phyloP scores from a whole-genome alignment of 225 moss, liverwort and hornwort genomes.

The Sphagnum contortum region DNA sequence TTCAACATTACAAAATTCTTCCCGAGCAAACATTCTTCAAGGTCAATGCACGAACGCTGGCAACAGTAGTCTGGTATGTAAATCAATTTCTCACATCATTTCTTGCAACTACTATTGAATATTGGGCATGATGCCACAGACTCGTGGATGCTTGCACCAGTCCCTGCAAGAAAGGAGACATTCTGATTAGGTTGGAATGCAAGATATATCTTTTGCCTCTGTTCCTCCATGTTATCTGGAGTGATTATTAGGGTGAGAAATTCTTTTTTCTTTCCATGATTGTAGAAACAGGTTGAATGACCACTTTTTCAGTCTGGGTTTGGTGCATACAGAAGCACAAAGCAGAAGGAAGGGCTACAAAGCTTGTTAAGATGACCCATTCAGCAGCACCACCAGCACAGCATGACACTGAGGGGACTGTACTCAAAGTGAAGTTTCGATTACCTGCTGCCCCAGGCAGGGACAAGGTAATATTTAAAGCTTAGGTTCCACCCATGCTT shows the following conservation, averaged over 20 bases:
- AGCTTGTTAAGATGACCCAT: slow-evolving; percentile 73
- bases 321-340: slow-evolving; percentile 59
- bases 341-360: slow-evolving; percentile 67
- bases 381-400: slow-evolving; percentile 46
- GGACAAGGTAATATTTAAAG: slow-evolving; percentile 17
- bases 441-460: slow-evolving; percentile 37
- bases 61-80: slow-evolving; percentile 26
- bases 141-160: no score
- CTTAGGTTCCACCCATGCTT: no score
- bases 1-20: slow-evolving; percentile 40
- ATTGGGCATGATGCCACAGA: no score
- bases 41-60: slow-evolving; percentile 29
- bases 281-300: not conserved
- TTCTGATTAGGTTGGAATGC: no score
- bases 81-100: no score
- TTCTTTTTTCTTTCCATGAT: no score
- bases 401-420: slow-evolving; percentile 48
- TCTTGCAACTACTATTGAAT: no score
- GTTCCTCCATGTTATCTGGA: no score
- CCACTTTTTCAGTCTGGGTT: not conserved
- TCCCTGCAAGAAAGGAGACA: no score
- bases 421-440: slow-evolving; percentile 71
- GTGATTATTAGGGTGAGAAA: no score
- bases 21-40: slow-evolving; percentile 23
- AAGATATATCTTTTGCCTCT: no score